A percentile compares a stretch with the other conserved stretches of the same genome.
Evolutionary conservation across 805 yeast species (phyloP).

Genomic region (Metschnikowia kofuensis): DNA sequence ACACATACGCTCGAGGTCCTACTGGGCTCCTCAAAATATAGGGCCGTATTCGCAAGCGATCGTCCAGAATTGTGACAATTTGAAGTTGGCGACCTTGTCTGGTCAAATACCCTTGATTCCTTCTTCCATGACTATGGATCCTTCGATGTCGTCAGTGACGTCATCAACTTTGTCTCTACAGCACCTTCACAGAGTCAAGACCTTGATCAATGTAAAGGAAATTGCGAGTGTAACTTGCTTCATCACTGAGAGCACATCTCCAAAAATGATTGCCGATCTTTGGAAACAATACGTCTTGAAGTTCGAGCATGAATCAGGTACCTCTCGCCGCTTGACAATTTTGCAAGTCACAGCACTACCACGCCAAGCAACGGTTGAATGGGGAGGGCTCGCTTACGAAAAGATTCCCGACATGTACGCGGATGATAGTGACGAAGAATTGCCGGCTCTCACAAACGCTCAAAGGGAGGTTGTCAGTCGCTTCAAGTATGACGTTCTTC

Average conservation of each 20-base stretch:
- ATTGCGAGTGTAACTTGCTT: conserved; percentile 56
- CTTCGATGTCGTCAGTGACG: conserved; percentile 5
- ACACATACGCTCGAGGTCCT: conserved; percentile 89
- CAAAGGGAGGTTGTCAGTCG: background rate
- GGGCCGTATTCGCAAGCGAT: conserved; percentile 95
- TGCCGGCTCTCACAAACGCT: background rate
- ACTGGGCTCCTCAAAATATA: conserved; percentile 98
- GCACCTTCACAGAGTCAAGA: conserved; percentile 64
- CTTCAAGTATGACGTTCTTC: conserved; percentile 2
- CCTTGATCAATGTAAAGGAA: conserved; percentile 45
- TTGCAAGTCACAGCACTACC: conserved; percentile 62
- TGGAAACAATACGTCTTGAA: conserved; percentile 45
- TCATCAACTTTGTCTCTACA: conserved; percentile 64
- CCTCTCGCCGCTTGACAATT: conserved; percentile 39
- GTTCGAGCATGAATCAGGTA: conserved; percentile 17
- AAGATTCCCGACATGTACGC: conserved; percentile 34
- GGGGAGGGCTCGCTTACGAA: conserved; percentile 64
- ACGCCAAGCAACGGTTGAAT: conserved; percentile 62
- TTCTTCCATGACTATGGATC: conserved; percentile 51
- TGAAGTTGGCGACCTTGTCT: conserved; percentile 59
- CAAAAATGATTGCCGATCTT: conserved; percentile 29
- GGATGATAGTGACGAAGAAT: conserved; percentile 28
- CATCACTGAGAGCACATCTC: conserved; percentile 35
- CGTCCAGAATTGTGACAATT: conserved; percentile 35
- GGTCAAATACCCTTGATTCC: conserved; percentile 93